These are phyloP conservation scores for Stagonosporopsis cucurbitacearum DNA, from an alignment of 2,329 filamentous ascomycete species.

Conservation along the genomic window DNA sequence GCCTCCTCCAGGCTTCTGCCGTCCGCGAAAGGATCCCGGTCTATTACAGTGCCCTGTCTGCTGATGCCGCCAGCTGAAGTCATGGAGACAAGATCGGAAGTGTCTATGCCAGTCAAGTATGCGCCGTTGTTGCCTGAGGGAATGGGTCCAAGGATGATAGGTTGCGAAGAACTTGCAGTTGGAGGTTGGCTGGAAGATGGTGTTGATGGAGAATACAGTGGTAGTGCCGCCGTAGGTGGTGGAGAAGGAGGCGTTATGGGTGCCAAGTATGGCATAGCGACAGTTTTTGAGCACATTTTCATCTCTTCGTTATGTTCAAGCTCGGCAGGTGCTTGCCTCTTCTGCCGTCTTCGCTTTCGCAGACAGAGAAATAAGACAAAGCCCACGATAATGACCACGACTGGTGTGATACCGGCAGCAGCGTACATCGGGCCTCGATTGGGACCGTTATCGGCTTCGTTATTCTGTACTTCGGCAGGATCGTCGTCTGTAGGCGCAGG, in stretches of 20 bases:
- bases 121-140: slow-evolving; percentile 37
- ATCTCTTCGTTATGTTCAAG: slow-evolving; percentile 31
- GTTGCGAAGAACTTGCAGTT: slow-evolving; percentile 28
- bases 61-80: slow-evolving; percentile 26
- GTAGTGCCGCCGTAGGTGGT: slow-evolving; percentile 18
- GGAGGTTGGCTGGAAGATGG: slow-evolving; percentile 24
- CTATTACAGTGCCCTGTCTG: slow-evolving; percentile 19
- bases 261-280: slow-evolving; percentile 27
- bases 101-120: slow-evolving; percentile 49
- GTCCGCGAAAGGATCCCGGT: slow-evolving; percentile 42
- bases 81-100: slow-evolving; percentile 45
- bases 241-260: slow-evolving; percentile 25
- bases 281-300: slow-evolving; percentile 30
- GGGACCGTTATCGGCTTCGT: slow-evolving; percentile 11
- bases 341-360: slow-evolving; percentile 40
- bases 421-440: slow-evolving; percentile 29
- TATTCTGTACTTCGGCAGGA: not conserved
- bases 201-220: slow-evolving; percentile 24
- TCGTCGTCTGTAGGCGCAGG: slow-evolving; percentile 5
- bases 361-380: slow-evolving; percentile 34
- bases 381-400: slow-evolving; percentile 36
- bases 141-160: slow-evolving; percentile 47
- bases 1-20: slow-evolving; percentile 39
- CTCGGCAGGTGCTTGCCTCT: slow-evolving; percentile 17
- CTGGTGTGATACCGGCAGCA: slow-evolving; percentile 33